Percentiles rank a stretch among this genome's conserved stretches.
These are phyloP conservation scores for Citrullus amarus DNA, from an alignment of 306 rosid species.

Conservation along the genomic window DNA sequence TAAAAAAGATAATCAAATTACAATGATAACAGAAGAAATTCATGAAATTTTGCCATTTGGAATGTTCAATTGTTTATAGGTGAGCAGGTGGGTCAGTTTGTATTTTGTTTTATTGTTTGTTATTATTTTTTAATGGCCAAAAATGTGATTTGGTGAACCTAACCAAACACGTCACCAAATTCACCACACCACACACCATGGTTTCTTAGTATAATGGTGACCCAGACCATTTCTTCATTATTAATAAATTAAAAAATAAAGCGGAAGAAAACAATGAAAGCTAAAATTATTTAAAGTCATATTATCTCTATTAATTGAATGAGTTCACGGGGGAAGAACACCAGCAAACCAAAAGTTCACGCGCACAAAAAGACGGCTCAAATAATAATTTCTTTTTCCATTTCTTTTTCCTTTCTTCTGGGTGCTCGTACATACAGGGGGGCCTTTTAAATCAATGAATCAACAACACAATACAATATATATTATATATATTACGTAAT, in stretches of 20 bases:
- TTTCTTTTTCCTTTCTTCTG: neutral
- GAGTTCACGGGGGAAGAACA: slow-evolving; percentile 10
- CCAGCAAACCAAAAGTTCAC: neutral
- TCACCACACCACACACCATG: neutral
- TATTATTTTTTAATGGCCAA: neutral
- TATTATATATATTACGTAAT: neutral
- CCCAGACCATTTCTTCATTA: neutral
- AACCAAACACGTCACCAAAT: neutral
- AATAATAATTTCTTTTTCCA: neutral
- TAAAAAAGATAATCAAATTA: neutral
- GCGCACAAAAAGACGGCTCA: slow-evolving; percentile 5
- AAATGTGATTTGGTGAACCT: slow-evolving; percentile 1
- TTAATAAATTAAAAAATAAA: neutral
- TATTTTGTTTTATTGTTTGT: neutral
- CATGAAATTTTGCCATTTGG: neutral
- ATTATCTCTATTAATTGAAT: neutral
- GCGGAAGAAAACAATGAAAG: neutral
- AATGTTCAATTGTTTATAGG: neutral
- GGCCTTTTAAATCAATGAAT: neutral
- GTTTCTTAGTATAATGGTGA: neutral
- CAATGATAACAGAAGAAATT: neutral
- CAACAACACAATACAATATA: neutral
- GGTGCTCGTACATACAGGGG: neutral
- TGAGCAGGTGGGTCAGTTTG: neutral
- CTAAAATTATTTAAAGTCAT: neutral